phyloP scores from a whole-genome alignment of 495 filamentous ascomycete species.

The Podospora fimiseda region DNA sequence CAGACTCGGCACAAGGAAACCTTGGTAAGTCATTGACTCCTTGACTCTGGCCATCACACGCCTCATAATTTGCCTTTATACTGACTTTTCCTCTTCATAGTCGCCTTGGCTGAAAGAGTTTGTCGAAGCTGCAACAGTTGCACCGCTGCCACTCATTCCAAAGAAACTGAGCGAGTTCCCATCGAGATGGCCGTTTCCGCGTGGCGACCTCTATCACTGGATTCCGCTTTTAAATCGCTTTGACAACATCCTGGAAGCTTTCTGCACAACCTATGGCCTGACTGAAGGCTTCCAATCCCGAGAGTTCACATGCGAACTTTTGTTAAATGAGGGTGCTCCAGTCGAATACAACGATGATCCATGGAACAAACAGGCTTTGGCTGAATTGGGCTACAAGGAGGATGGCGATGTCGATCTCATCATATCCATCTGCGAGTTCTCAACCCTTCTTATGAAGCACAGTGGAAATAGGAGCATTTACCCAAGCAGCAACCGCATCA shows the following conservation, averaged over 20 bases:
- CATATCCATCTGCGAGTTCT: constrained; percentile 75
- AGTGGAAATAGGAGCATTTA: constrained; percentile 98
- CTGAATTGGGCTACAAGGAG: constrained; percentile 52
- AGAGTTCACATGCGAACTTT: constrained; percentile 59
- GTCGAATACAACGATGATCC: constrained; percentile 33
- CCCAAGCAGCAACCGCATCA: constrained; percentile 78
- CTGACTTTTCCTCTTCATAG: constrained; percentile 38
- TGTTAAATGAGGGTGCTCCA: constrained; percentile 46
- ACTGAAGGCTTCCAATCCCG: constrained; percentile 72
- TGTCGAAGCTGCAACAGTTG: constrained; percentile 57
- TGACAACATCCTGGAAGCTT: constrained; percentile 75
- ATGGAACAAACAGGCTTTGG: constrained; percentile 43
- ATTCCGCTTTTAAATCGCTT: constrained; percentile 92
- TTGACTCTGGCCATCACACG: too few species aligned
- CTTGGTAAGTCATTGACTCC: constrained; percentile 69
- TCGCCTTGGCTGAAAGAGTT: constrained; percentile 81
- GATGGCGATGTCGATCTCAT: constrained; percentile 78
- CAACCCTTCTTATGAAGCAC: constrained; percentile 77
- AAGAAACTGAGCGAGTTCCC: constrained; percentile 73
- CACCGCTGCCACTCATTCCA: constrained; percentile 70
- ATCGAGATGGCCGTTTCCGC: constrained; percentile 86
- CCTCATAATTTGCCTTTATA: not conserved
- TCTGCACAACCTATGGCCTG: constrained; percentile 75
- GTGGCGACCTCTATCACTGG: constrained; percentile 98
- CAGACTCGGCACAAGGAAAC: constrained; percentile 90